Base-by-base conservation (phyloP, 129 eudicot species). In the Flaveria sonorensis region DNA sequence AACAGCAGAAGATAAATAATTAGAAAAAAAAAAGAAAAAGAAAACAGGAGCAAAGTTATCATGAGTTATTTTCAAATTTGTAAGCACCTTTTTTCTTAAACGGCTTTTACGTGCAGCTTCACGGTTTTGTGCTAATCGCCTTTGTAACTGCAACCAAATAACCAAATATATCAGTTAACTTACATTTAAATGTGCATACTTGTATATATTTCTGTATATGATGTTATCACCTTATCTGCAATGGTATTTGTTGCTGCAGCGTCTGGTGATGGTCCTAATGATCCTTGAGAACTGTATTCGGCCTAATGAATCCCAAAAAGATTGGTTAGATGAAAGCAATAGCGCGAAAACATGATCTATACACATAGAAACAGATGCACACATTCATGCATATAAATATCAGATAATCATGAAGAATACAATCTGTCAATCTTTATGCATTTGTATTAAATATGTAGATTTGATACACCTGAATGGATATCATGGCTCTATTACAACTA, bases 21-120 rank as follows among this genome's bases (percentile, higher is more conserved):
- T 30, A 60, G 53, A 24, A 30, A 46, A 46, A 65, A 51, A 77
- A 57, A 20, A 63, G 40, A 73, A 57, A 20, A 63, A 70, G 14
- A 1, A 60, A 5, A 56, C 39, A 23, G 46, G 15, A 12, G 24
- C 50, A 45, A 45, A 8, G 3, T 2, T 45, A 57, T 36, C 42
- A 40, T 45, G 19, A 39, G 19, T 48, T 68, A 10, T 52, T 56
- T 11, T 18, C 23, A 43, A 13, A 13, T 14, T 56, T 62, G 9
- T 20, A 39, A 15, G 40, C 75, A 91, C 98, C 97, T 94, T 94
- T 81, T 91, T 94, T 55, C 99, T 70, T 63, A 86, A 66, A 28
- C 99, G 93, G 77, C 99, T 91, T 77, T 89, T 94, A 15, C 92
- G 86, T 24, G 99, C 99, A 85, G 99, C 99, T 85, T 94, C 99